Evolutionary conservation across 2,329 filamentous ascomycete species (phyloP).

Genomic region (Aulographum hederae): DNA sequence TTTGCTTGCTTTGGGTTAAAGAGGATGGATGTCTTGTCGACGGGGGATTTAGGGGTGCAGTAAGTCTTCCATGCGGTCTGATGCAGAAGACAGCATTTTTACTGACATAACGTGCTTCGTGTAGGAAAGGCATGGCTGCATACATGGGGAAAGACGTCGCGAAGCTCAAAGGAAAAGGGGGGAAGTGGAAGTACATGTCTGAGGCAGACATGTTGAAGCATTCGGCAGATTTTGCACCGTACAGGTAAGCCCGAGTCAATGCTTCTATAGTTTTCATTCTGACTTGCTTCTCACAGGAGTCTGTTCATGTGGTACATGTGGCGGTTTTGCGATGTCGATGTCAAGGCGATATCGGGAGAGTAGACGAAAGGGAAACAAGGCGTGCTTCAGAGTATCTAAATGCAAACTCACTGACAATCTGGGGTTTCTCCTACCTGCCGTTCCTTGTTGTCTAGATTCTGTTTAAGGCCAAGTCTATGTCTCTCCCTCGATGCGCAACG

Average conservation of each 20-base stretch:
- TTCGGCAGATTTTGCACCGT: conserved; percentile 65
- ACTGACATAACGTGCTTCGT: no score
- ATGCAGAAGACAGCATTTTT: no score
- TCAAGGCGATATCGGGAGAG: conserved; percentile 28
- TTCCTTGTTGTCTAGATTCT: no score
- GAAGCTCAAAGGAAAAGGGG: conserved; percentile 62
- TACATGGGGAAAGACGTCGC: conserved; percentile 67
- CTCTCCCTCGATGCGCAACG: no score
- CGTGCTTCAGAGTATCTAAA: no score
- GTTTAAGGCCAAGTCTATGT: no score
- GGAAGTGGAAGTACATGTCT: conserved; percentile 97
- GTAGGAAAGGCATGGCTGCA: conserved; percentile 66
- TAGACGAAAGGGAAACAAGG: not conserved
- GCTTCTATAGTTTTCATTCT: conserved; percentile 3
- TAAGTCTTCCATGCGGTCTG: conserved; percentile 23
- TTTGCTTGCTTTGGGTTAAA: conserved; percentile 94
- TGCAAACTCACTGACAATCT: no score
- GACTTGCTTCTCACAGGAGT: conserved; percentile 33
- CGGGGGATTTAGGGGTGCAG: conserved; percentile 86
- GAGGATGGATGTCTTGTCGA: conserved; percentile 81
- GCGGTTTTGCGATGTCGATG: conserved; percentile 64
- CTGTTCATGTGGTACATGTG: conserved; percentile 99
- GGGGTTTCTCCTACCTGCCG: no score
- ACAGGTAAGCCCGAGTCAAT: conserved; percentile 34
- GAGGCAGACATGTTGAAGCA: conserved; percentile 82